Evolutionary conservation across 345 rosid species (phyloP).

Genomic region (rapeseed (Brassica napus)): DNA sequence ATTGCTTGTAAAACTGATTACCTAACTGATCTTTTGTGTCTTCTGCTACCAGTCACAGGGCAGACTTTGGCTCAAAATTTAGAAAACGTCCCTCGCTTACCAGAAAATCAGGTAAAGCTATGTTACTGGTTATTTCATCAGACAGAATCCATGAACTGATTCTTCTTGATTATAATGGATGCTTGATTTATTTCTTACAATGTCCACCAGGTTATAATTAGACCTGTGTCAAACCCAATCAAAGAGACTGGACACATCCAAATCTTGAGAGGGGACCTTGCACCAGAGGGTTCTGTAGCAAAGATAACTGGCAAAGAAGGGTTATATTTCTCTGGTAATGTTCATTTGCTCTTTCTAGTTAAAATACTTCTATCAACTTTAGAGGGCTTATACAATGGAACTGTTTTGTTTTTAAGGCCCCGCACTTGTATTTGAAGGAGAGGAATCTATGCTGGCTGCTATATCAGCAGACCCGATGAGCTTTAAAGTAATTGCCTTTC

Average conservation of each 20-base stretch:
- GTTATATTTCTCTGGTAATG: slow-evolving; percentile 79
- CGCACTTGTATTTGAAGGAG: slow-evolving; percentile 97
- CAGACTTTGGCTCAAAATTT: slow-evolving; percentile 89
- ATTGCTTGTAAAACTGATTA: slow-evolving; percentile 5
- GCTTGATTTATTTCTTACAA: neutral
- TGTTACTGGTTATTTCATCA: slow-evolving; percentile 1
- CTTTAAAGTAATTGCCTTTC: slow-evolving; percentile 61
- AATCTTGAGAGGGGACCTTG: slow-evolving; percentile 83
- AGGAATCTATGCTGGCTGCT: slow-evolving; percentile 87
- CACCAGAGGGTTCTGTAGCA: slow-evolving; percentile 97
- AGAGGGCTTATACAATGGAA: slow-evolving; percentile 3
- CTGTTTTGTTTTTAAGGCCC: slow-evolving; percentile 64
- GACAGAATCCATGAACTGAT: neutral
- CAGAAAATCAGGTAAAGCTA: slow-evolving; percentile 72
- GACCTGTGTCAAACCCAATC: slow-evolving; percentile 77
- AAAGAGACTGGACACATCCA: slow-evolving; percentile 96
- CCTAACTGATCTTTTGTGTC: neutral
- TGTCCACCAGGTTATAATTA: slow-evolving; percentile 67
- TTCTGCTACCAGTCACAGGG: slow-evolving; percentile 66
- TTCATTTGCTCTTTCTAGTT: neutral
- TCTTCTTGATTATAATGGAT: slow-evolving; percentile 20
- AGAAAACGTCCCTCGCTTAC: slow-evolving; percentile 59
- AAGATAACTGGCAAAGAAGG: slow-evolving; percentile 99
- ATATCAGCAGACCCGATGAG: slow-evolving; percentile 76
- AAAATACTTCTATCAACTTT: neutral